Evolutionary conservation across 129 eudicot species (phyloP), one percentile per base, ranked within the genome.

Genomic region (Mikania micrantha): DNA sequence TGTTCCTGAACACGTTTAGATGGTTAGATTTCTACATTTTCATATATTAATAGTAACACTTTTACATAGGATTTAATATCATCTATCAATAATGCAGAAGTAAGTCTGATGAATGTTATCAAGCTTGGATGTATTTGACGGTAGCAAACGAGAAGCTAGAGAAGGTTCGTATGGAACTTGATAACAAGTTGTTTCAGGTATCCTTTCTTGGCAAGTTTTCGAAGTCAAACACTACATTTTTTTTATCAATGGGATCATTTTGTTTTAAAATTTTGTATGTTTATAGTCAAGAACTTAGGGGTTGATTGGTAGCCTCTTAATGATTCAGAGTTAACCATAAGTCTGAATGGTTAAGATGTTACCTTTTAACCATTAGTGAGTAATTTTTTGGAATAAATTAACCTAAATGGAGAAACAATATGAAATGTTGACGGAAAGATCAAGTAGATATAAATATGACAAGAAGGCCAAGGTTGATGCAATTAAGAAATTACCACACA

Each of bases 71-170:
- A n/a, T n/a, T n/a, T n/a, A n/a, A n/a, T n/a, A n/a, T n/a, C n/a
- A n/a, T n/a, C n/a, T n/a, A n/a, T n/a, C n/a, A n/a, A n/a, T n/a
- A n/a, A n/a, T n/a, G n/a, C n/a, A n/a, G n/a, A n/a, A n/a, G n/a
- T n/a, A 92, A 92, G 80, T 81, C 91, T n/a, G 92, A 86, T 64
- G 98, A 92, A 76, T 92, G 98, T 65, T 86, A 77, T 73, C 87
- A 92, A 74, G 95, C 98, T 21, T 92, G 98, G 98, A 92, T 92
- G 96, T 92, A 95, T 54, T 80, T 84, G 74, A 80, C 88, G 66
- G 79, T 91, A 50, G 89, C 96, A 59, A 92, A 80, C n/a, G 83
- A 84, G 74, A 90, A 92, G 82, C 87, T 92, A 66, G 91, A 84
- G 80, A 88, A 86, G 77, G 91, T 88, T 41, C 86, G 84, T 27